Evolutionary conservation across 352 stramenopile species (phyloP).

Genomic region (Globisporangium recalcitrans): DNA sequence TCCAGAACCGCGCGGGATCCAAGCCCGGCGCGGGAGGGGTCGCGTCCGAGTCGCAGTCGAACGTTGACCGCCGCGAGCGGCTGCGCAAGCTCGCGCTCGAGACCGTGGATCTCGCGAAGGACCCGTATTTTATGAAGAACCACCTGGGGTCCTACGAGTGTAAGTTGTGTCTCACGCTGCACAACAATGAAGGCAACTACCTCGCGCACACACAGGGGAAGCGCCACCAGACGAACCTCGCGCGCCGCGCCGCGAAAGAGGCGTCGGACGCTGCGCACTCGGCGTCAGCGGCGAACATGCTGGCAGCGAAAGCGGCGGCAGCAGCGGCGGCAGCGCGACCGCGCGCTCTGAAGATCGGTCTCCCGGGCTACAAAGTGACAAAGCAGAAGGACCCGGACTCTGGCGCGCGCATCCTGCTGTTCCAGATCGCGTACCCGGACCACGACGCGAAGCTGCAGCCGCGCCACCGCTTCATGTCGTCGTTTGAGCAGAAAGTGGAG

Average conservation of each 20-base stretch:
- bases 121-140: constrained; percentile 99
- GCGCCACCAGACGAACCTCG: constrained; percentile 97
- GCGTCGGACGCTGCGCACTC: constrained; percentile 51
- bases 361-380: constrained; percentile 97
- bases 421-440: constrained; percentile 96
- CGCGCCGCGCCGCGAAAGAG: constrained; percentile 86
- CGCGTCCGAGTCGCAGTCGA: constrained; percentile 67
- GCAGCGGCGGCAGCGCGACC: constrained; percentile 43
- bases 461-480: constrained; percentile 98
- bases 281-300: constrained; percentile 34
- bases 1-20: constrained; percentile 81
- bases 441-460: constrained; percentile 92
- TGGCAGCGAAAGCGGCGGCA: constrained; percentile 36
- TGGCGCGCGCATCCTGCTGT: constrained; percentile 84
- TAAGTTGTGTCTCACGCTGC: constrained; percentile 98
- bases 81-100: constrained; percentile 97
- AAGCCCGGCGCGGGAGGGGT: constrained; percentile 78
- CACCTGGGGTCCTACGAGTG: constrained; percentile 99
- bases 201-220: constrained; percentile 99
- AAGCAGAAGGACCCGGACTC: constrained; percentile 90
- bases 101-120: constrained; percentile 98
- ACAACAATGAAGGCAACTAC: constrained; percentile 99
- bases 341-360: constrained; percentile 92
- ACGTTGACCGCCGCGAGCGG: constrained; percentile 94
- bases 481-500: constrained; percentile 99